Conservation (phyloP, 2,329 filamentous ascomycete species). For the Colletotrichum sp. region DNA sequence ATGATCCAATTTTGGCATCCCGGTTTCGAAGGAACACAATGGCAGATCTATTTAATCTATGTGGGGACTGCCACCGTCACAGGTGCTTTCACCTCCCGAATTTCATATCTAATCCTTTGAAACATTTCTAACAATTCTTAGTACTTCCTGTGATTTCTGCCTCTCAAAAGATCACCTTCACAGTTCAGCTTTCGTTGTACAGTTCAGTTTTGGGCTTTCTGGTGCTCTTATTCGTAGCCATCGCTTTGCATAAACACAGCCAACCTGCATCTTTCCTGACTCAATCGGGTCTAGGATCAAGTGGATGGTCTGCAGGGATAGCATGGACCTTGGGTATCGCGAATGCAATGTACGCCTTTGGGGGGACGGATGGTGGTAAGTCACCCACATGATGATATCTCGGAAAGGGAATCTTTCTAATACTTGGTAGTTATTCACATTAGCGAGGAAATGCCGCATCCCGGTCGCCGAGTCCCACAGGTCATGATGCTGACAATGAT, state of each 20-base stretch:
- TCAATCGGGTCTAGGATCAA: not conserved
- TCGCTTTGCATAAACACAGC: not conserved
- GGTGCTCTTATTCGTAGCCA: not conserved
- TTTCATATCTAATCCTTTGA: not conserved
- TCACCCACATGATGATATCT: not conserved
- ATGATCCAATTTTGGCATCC: not conserved
- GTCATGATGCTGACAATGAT: slow-evolving; percentile 12
- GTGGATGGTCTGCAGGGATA: slow-evolving; percentile 21
- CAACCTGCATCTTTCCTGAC: not conserved
- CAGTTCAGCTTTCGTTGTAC: not conserved
- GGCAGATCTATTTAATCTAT: not conserved
- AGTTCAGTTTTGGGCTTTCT: not conserved
- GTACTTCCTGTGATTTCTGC: not conserved
- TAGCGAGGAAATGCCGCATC: slow-evolving; percentile 22
- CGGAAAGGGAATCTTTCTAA: not conserved
- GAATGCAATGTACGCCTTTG: slow-evolving; percentile 25
- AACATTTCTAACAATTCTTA: not conserved
- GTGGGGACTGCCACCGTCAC: not conserved
- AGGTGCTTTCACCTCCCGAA: not conserved
- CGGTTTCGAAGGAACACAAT: not conserved
- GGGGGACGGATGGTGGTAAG: slow-evolving; percentile 12
- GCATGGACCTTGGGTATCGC: slow-evolving; percentile 23
- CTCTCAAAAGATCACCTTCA: not conserved
- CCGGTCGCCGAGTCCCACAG: slow-evolving; percentile 13
- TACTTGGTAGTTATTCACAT: slow-evolving; percentile 11